These are phyloP conservation scores for Ochromonas danica DNA, from an alignment of 108 stramenopile species.

Conservation along the genomic window DNA sequence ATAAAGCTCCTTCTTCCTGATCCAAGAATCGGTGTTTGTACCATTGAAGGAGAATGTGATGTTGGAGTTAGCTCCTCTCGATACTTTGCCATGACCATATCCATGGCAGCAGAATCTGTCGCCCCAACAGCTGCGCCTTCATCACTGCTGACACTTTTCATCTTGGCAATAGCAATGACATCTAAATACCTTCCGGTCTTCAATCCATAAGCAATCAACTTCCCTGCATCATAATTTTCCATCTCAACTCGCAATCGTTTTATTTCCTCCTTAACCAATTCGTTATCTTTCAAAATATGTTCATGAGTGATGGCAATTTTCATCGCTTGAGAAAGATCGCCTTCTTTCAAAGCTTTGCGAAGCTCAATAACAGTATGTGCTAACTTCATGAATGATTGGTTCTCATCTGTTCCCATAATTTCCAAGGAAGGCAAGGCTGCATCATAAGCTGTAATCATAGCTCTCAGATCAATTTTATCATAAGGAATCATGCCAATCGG, in stretches of 20 bases:
- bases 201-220: background rate
- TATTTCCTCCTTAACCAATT: conserved; percentile 1
- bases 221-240: conserved; percentile 24
- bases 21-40: background rate
- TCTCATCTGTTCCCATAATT: conserved; percentile 20
- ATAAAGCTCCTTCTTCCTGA: background rate
- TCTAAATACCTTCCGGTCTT: background rate
- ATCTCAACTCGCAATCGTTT: background rate
- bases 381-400: conserved; percentile 4
- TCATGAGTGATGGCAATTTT: background rate
- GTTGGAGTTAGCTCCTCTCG: background rate
- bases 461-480: background rate
- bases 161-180: background rate
- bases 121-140: background rate
- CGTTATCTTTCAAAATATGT: background rate
- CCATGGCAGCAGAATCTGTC: background rate
- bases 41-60: background rate
- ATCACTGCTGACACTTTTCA: background rate
- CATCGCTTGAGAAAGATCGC: background rate
- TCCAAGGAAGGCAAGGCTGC: conserved; percentile 2
- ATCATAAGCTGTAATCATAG: background rate
- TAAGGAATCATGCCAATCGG: conserved; percentile 22
- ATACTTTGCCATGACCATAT: background rate
- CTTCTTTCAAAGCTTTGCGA: background rate
- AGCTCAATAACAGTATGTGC: conserved; percentile 1